Evolutionary conservation across 176 grass and related monocot genomes (phyloP), one percentile per base, ranked within the genome.

Genomic region (Panicum miliaceum): DNA sequence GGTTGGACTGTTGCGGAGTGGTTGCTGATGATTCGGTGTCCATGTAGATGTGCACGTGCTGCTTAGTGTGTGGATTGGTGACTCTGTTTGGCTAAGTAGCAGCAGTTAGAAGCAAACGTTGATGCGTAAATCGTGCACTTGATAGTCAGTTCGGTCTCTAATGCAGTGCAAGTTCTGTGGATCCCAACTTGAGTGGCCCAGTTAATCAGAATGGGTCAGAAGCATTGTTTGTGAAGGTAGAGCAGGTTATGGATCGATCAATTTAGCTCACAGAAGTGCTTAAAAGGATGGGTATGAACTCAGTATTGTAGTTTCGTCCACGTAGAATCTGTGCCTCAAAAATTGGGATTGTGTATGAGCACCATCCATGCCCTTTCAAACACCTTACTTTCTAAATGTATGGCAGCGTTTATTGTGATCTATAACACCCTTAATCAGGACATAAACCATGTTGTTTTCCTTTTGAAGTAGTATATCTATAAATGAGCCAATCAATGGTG

Each of bases 71-170:
- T 46, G 4, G 48, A 18, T 38, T 67, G 22, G 12, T 46, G 27
- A 75, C 45, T 67, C 42, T 59, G 22, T 64, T 42, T 36, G 12
- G 46, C 41, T 22, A 71, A 38, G 63, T 81, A 46, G 42, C 78
- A 54, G 57, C 25, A 75, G 12, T 70, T 72, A 14, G 19, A 10
- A 19, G 25, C 27, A 18, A 66, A 6, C 14, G 34, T 73, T 51
- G 29, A 41, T 66, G 32, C 29, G n/a, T 46, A 18, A 81, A 41
- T 38, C 0, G 12, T 15, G 36, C 43, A 25, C 32, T 22, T 52
- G 8, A 18, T 40, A 25, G 3, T 25, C 12, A 80, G 38, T 26
- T 64, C 25, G 5, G 2, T 63, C 9, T 12, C n/a, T 8, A 77
- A 19, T 42, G 34, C 5, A 7, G 43, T 83, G 27, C 7, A 71